A percentile compares a stretch with the other conserved stretches of the same genome.
Evolutionary conservation across 345 rosid species (phyloP).

Genomic region (Gossypium bickii): DNA sequence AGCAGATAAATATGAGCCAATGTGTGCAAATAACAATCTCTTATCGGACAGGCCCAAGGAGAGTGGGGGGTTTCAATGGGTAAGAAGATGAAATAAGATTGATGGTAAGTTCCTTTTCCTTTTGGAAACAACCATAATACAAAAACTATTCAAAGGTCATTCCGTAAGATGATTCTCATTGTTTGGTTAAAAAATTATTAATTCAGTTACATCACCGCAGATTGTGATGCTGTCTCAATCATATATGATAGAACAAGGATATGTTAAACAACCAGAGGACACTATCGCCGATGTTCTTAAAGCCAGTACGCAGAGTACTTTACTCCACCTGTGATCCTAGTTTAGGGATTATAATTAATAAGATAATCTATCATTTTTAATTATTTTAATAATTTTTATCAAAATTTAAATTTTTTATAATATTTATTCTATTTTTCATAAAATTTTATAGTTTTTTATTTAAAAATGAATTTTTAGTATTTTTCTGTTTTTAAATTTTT

Average conservation of each 20-base stretch:
- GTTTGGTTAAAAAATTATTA: background rate
- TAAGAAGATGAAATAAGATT: constrained; percentile 17
- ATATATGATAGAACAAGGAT: constrained; percentile 55
- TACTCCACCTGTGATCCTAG: too few species aligned
- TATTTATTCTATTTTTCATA: too few species aligned
- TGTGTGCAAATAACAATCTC: constrained; percentile 15
- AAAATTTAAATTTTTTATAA: too few species aligned
- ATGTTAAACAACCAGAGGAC: constrained; percentile 71
- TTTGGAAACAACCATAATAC: background rate
- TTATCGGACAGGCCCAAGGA: constrained; percentile 28
- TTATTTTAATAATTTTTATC: too few species aligned
- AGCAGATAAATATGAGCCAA: constrained; percentile 40
- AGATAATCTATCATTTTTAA: too few species aligned
- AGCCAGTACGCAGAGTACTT: too few species aligned
- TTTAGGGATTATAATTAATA: too few species aligned
- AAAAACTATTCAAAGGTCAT: background rate
- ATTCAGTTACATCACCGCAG: constrained; percentile 37
- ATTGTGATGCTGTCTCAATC: constrained; percentile 82
- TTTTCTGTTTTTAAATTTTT: too few species aligned
- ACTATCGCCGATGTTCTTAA: too few species aligned
- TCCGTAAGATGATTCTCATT: background rate
- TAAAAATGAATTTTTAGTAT: too few species aligned
- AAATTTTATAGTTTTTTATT: too few species aligned
- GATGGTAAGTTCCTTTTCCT: background rate
- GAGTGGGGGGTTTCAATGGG: constrained; percentile 72